phyloP scores from a whole-genome alignment of 192 early-diverging fungal species.

The Mortierella hygrophila region DNA sequence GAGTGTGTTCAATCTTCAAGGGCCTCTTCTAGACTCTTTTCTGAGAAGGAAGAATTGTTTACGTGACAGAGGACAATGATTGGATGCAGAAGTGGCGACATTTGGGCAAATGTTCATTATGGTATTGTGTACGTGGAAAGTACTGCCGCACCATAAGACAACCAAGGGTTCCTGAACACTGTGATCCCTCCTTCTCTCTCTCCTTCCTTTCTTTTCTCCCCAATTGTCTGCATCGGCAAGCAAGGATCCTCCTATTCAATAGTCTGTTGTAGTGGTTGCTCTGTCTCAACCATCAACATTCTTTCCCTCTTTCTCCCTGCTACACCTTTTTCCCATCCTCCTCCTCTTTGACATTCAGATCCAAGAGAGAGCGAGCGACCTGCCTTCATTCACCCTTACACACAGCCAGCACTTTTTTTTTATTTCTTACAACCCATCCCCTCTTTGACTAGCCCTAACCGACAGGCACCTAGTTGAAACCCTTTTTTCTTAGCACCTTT shows the following conservation, averaged over 20 bases:
- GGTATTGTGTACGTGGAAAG: background rate
- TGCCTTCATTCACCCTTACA: background rate
- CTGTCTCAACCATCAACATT: conserved; percentile 2
- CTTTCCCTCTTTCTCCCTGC: background rate
- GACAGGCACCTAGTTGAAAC: conserved; percentile 52
- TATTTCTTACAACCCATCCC: background rate
- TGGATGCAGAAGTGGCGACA: background rate
- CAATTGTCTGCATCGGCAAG: conserved; percentile 1
- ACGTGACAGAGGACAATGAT: conserved; percentile 3
- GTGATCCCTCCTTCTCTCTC: background rate
- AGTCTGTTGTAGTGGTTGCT: conserved; percentile 3
- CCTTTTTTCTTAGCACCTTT: background rate
- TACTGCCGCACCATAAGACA: background rate
- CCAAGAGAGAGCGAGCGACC: background rate
- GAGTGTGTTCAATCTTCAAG: background rate
- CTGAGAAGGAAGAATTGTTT: background rate
- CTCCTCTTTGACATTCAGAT: conserved; percentile 25
- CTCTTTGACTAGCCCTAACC: conserved; percentile 49
- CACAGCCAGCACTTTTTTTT: conserved; percentile 4
- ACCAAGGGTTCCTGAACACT: background rate
- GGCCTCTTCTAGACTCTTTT: background rate
- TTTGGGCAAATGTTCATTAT: background rate
- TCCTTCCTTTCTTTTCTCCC: background rate
- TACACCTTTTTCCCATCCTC: background rate
- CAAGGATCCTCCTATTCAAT: background rate